These are phyloP conservation scores for Priceomyces castillae DNA, from an alignment of 805 yeast genomes.

Conservation along the genomic window DNA sequence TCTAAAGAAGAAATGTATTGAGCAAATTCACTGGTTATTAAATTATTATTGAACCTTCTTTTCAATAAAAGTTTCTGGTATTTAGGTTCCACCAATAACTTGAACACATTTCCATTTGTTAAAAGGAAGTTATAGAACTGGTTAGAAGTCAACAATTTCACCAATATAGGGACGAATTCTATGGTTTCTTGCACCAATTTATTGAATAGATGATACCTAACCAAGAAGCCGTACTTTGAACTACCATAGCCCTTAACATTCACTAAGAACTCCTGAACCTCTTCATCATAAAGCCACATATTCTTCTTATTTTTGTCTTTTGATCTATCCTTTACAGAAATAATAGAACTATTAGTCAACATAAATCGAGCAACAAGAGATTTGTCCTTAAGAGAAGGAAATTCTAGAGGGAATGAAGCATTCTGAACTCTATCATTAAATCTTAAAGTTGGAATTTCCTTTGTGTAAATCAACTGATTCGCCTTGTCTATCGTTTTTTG, in stretches of 20 bases:
- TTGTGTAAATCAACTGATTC: conserved; percentile 1
- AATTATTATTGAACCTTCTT: conserved; percentile 8
- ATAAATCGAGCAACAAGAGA: conserved; percentile 6
- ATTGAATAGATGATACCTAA: conserved; percentile 3
- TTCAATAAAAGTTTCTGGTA: conserved; percentile 5
- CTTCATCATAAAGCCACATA: conserved; percentile 4
- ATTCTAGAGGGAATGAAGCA: not conserved
- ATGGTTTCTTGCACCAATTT: conserved; percentile 1
- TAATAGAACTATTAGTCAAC: conserved; percentile 5
- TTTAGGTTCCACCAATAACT: conserved; percentile 5
- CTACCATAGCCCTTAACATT: conserved; percentile 5
- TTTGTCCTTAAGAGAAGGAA: conserved; percentile 10
- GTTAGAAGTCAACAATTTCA: conserved; percentile 9
- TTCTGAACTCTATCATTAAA: not conserved
- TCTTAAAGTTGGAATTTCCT: conserved; percentile 3
- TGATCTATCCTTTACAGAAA: not conserved
- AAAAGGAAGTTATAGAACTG: conserved; percentile 11
- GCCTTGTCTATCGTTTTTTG: not conserved
- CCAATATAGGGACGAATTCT: conserved; percentile 5
- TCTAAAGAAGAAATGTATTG: conserved; percentile 16
- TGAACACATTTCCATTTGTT: conserved; percentile 12
- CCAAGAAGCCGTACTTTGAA: conserved; percentile 3
- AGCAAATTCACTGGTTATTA: conserved; percentile 15
- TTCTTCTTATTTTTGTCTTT: conserved; percentile 1
- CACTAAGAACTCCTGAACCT: conserved; percentile 1